Evolutionary conservation across 2,329 filamentous ascomycete species (phyloP).

Genomic region (Trichoderma hamatum): DNA sequence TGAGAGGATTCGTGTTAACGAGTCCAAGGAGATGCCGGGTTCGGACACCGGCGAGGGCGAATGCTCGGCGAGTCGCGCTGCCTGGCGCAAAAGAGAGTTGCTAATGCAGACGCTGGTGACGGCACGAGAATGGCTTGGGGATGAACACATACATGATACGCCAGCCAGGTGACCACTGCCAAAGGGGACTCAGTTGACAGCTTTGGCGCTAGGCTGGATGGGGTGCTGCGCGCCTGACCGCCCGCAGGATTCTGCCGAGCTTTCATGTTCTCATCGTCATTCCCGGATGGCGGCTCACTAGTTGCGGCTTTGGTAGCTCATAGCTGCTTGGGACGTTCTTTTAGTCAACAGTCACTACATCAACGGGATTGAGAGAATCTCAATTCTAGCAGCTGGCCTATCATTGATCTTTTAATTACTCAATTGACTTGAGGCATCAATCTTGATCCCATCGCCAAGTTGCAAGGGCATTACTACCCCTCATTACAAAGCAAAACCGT

Average conservation of each 20-base stretch:
- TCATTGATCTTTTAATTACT: neutral
- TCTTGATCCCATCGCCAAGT: neutral
- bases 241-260: slow-evolving; percentile 19
- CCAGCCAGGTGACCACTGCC: slow-evolving; percentile 9
- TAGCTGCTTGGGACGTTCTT: neutral
- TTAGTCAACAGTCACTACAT: neutral
- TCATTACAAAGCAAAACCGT: neutral
- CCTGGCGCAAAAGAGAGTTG: neutral
- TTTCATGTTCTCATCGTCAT: slow-evolving; percentile 18
- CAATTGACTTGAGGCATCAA: neutral
- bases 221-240: slow-evolving; percentile 6
- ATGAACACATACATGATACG: slow-evolving; percentile 10
- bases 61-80: neutral
- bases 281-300: neutral
- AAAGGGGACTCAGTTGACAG: neutral
- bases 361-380: neutral
- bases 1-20: neutral
- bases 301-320: neutral
- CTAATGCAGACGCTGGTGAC: neutral
- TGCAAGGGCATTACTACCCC: neutral
- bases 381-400: neutral
- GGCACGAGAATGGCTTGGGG: neutral
- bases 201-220: slow-evolving; percentile 15
- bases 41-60: neutral
- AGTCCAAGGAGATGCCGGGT: neutral